Evolutionary conservation across 208 protist species (phyloP).

Genomic region (Leishmania guyanensis): DNA sequence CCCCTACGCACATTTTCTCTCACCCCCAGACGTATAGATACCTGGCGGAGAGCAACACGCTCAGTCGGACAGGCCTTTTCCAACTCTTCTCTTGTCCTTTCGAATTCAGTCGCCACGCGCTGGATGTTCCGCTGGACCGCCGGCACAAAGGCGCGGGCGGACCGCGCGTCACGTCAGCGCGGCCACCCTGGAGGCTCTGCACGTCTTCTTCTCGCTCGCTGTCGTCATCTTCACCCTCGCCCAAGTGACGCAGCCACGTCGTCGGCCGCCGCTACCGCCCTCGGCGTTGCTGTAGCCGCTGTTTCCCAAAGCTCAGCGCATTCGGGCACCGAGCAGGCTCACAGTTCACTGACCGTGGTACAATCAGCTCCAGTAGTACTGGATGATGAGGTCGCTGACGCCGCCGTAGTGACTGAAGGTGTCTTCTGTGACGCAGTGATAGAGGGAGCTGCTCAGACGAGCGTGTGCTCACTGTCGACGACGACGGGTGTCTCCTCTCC

Average conservation of each 20-base stretch:
- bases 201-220: conserved; percentile 19
- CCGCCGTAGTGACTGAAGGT: background rate
- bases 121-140: conserved; percentile 60
- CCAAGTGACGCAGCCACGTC: background rate
- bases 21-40: background rate
- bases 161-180: conserved; percentile 28
- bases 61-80: background rate
- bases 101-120: background rate
- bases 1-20: background rate
- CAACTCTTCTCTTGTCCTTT: background rate
- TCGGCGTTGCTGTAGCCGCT: background rate
- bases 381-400: background rate
- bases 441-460: background rate
- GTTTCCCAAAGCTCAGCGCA: conserved; percentile 1
- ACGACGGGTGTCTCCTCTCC: background rate
- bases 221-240: background rate
- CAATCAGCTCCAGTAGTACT: background rate
- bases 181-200: background rate
- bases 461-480: background rate
- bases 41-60: background rate
- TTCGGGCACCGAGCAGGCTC: background rate
- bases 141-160: conserved; percentile 39
- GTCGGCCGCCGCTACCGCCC: background rate
- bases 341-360: background rate
- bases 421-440: background rate